phyloP scores from a whole-genome alignment of 2,329 filamentous ascomycete genomes.

The Penicillium aurantiogriseum region DNA sequence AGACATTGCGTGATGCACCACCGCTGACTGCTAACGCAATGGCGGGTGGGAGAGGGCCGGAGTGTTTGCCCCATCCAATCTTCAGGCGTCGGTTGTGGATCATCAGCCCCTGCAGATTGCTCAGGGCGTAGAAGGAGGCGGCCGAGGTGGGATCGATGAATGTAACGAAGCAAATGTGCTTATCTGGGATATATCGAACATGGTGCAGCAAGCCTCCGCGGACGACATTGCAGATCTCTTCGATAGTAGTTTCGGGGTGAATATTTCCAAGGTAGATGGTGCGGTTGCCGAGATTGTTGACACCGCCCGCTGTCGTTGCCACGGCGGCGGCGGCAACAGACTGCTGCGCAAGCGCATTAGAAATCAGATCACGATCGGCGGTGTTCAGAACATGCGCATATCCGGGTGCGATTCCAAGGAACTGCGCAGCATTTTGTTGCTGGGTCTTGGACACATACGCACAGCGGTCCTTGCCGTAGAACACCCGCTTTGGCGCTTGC shows the following conservation, averaged over 20 bases:
- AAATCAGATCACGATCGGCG: conserved; percentile 93
- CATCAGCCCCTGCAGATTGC: conserved; percentile 97
- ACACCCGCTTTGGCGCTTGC: conserved; percentile 92
- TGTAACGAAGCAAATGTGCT: conserved; percentile 99
- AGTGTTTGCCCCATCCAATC: conserved; percentile 99
- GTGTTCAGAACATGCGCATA: conserved; percentile 96
- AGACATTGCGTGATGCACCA: conserved; percentile 96
- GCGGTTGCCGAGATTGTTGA: conserved; percentile 95
- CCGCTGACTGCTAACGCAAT: conserved; percentile 95
- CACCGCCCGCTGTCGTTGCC: conserved; percentile 91
- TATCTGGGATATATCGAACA: conserved; percentile 98
- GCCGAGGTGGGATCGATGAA: conserved; percentile 98
- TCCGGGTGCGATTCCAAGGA: conserved; percentile 92
- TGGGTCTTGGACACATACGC: conserved; percentile 99
- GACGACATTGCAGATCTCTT: conserved; percentile 99
- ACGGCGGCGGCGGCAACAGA: conserved; percentile 96
- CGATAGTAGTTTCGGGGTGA: conserved; percentile 96
- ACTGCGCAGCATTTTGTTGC: conserved; percentile 98
- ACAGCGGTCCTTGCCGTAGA: conserved; percentile 98
- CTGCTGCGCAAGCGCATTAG: conserved; percentile 92
- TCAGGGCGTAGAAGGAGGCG: conserved; percentile 95
- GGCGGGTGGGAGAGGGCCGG: conserved; percentile 88
- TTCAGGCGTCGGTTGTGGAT: conserved; percentile 97
- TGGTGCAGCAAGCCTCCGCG: conserved; percentile 93
- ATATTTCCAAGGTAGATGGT: conserved; percentile 99